These are phyloP conservation scores for Alternaria gaisen DNA, from an alignment of 2,329 filamentous ascomycete species.

Conservation along the genomic window DNA sequence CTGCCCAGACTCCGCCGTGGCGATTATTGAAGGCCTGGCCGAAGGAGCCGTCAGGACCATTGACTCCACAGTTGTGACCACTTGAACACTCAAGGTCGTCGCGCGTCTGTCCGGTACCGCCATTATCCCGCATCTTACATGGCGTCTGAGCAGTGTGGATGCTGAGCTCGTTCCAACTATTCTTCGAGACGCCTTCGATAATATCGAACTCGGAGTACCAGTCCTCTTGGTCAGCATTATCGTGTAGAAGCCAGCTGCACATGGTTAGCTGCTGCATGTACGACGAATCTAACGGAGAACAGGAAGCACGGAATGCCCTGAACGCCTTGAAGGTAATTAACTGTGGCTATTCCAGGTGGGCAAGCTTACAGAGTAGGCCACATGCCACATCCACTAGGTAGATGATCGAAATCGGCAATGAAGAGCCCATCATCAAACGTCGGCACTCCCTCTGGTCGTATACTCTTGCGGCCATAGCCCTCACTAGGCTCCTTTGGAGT, in stretches of 20 bases:
- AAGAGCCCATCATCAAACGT: conserved; percentile 36
- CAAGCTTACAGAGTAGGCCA: conserved; percentile 44
- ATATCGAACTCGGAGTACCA: conserved; percentile 58
- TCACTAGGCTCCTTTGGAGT: neutral
- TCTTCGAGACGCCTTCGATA: conserved; percentile 51
- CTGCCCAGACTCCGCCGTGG: conserved; percentile 58
- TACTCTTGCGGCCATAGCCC: conserved; percentile 30
- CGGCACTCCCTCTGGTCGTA: conserved; percentile 33
- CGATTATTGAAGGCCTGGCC: conserved; percentile 46
- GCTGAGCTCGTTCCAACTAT: conserved; percentile 30
- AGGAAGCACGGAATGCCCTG: neutral
- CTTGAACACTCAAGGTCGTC: neutral
- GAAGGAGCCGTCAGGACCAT: conserved; percentile 22
- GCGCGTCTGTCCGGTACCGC: conserved; percentile 7
- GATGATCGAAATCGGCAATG: conserved; percentile 41
- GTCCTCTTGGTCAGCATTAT: conserved; percentile 45
- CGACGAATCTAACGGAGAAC: neutral
- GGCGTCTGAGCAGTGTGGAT: conserved; percentile 21
- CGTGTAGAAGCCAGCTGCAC: conserved; percentile 52
- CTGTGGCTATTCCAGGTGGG: neutral
- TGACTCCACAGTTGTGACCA: conserved; percentile 23
- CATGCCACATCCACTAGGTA: conserved; percentile 40
- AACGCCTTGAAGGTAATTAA: neutral
- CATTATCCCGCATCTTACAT: conserved; percentile 14
- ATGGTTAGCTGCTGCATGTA: conserved; percentile 6